These are phyloP conservation scores for Metschnikowia rubicola DNA, from an alignment of 805 yeast species.

Conservation along the genomic window DNA sequence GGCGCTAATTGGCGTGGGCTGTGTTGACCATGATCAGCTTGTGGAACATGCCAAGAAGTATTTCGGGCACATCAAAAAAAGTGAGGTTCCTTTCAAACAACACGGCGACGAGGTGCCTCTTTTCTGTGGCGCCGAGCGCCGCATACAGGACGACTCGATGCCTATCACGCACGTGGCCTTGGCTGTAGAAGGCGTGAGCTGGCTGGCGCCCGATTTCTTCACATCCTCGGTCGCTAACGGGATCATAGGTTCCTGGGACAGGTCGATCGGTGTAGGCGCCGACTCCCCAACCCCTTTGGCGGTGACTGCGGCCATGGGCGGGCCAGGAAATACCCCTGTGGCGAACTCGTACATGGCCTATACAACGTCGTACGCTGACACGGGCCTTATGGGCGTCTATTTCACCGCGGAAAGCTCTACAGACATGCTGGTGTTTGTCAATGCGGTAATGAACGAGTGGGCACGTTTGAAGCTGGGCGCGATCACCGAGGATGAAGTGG, in stretches of 20 bases:
- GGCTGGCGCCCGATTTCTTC: constrained; percentile 95
- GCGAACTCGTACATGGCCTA: constrained; percentile 97
- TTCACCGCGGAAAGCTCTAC: constrained; percentile 76
- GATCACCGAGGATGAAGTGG: constrained; percentile 80
- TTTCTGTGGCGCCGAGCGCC: constrained; percentile 82
- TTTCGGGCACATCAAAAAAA: constrained; percentile 66
- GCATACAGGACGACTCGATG: constrained; percentile 74
- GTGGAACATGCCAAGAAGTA: constrained; percentile 71
- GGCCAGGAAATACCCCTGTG: constrained; percentile 56
- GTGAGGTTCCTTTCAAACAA: constrained; percentile 69
- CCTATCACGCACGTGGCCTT: constrained; percentile 90
- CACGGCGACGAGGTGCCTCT: constrained; percentile 70
- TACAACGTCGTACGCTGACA: constrained; percentile 94
- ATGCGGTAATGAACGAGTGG: constrained; percentile 86
- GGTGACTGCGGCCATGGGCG: constrained; percentile 56
- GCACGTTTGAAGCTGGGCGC: constrained; percentile 74
- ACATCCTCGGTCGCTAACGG: constrained; percentile 96
- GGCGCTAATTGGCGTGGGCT: constrained; percentile 97
- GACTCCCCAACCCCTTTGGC: constrained; percentile 86
- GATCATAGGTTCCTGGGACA: constrained; percentile 95
- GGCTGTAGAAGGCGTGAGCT: constrained; percentile 96
- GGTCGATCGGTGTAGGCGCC: constrained; percentile 80
- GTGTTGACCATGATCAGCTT: constrained; percentile 82
- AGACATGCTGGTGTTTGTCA: constrained; percentile 62
- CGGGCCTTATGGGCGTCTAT: constrained; percentile 97